Conservation (phyloP, 2,329 filamentous ascomycete species). For the Purpureocillium lavendulum region DNA sequence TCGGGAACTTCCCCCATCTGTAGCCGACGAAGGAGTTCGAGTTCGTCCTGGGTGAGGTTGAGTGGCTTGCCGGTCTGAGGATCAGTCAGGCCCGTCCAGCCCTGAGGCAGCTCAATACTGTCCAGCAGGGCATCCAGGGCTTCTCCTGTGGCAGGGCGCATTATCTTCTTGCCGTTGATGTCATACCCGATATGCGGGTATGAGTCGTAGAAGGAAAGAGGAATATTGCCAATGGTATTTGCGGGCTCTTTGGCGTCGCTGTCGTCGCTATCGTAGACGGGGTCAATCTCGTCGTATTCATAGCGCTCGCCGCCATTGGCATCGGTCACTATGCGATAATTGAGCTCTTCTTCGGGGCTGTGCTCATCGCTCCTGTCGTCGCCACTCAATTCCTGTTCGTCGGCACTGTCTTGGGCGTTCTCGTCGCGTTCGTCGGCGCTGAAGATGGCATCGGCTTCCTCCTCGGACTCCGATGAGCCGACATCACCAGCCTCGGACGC, state of each 20-base stretch:
- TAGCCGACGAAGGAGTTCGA: conserved; percentile 80
- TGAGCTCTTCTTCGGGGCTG: neutral
- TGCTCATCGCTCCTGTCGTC: too few relatives aligned
- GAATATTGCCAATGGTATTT: conserved; percentile 95
- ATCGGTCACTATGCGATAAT: conserved; percentile 55
- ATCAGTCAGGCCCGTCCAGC: conserved; percentile 94
- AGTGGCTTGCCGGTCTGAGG: conserved; percentile 89
- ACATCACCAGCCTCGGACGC: too few relatives aligned
- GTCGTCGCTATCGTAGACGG: conserved; percentile 93
- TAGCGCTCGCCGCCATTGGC: conserved; percentile 89
- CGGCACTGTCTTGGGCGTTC: too few relatives aligned
- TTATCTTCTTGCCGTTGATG: conserved; percentile 97
- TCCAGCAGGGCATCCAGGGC: conserved; percentile 89
- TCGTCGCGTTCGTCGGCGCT: too few relatives aligned
- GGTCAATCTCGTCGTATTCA: conserved; percentile 87
- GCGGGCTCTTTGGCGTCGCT: conserved; percentile 68
- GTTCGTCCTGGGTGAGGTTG: conserved; percentile 76
- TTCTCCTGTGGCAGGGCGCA: conserved; percentile 89
- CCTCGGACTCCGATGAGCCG: too few relatives aligned
- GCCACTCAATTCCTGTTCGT: too few relatives aligned
- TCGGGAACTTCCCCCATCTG: conserved; percentile 83
- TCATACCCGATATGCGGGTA: conserved; percentile 98
- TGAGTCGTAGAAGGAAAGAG: conserved; percentile 89
- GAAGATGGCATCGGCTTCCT: too few relatives aligned
- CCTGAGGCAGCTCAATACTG: conserved; percentile 93